Evolutionary conservation across 805 yeast genomes (phyloP).

Genomic region (Yamadazyma olivae): DNA sequence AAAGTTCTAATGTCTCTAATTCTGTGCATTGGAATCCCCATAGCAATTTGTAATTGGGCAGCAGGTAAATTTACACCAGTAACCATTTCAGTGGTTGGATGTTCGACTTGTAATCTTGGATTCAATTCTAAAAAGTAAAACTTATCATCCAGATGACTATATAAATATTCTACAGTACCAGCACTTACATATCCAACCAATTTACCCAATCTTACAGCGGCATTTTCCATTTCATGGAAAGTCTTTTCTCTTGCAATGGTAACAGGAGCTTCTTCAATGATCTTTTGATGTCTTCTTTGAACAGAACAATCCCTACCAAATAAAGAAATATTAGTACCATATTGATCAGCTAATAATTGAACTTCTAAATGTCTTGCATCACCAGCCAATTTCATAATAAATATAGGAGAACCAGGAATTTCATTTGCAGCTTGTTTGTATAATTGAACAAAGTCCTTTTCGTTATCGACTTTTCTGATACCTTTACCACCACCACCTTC

Average conservation of each 20-base stretch:
- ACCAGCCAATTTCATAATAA: constrained; percentile 96
- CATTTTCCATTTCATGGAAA: constrained; percentile 88
- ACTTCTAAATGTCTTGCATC: constrained; percentile 98
- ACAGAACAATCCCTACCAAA: constrained; percentile 99
- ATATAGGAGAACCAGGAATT: constrained; percentile 98
- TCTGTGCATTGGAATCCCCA: constrained; percentile 98
- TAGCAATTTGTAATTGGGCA: constrained; percentile 97
- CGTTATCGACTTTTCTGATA: constrained; percentile 90
- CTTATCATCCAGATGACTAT: constrained; percentile 90
- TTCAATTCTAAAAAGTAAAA: constrained; percentile 95
- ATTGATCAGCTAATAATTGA: constrained; percentile 95
- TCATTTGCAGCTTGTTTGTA: constrained; percentile 95
- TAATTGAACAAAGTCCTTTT: constrained; percentile 68
- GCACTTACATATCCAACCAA: constrained; percentile 98
- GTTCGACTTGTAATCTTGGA: constrained; percentile 99
- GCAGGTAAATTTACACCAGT: constrained; percentile 98
- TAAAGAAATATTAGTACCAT: constrained; percentile 94
- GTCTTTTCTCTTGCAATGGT: constrained; percentile 87
- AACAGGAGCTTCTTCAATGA: constrained; percentile 99
- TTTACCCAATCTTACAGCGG: constrained; percentile 95
- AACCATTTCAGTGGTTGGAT: constrained; percentile 99
- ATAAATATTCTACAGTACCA: constrained; percentile 97
- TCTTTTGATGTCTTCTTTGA: constrained; percentile 98
- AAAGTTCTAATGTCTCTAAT: constrained; percentile 87
- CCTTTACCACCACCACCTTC: constrained; percentile 99